phyloP scores from a whole-genome alignment of 176 grass and related monocot genomes.

The Otatea glauca region DNA sequence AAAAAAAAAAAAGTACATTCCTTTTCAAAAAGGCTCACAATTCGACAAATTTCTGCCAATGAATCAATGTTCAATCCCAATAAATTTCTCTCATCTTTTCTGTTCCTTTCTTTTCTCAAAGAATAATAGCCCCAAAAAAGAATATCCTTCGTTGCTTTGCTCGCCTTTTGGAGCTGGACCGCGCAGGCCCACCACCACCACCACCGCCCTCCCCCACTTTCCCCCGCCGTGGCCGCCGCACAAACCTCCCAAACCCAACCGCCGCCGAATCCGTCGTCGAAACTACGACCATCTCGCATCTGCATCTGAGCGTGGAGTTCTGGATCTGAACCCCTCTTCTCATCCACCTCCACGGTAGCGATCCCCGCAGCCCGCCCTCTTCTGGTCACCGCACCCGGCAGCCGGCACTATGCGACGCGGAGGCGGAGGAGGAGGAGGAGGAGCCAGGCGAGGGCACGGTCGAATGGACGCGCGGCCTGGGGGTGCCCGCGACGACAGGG shows the following conservation, averaged over 20 bases:
- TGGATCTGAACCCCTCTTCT: slow-evolving; percentile 30
- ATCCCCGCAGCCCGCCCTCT: background rate
- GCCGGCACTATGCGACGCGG: slow-evolving; percentile 36
- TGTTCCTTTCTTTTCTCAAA: too few relatives aligned
- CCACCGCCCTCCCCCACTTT: background rate
- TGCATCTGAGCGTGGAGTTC: background rate
- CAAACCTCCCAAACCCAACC: background rate
- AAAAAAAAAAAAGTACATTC: too few relatives aligned
- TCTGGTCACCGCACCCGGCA: background rate
- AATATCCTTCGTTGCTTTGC: too few relatives aligned
- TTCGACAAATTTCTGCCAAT: too few relatives aligned
- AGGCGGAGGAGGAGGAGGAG: slow-evolving; percentile 39
- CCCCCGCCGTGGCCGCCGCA: background rate
- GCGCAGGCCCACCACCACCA: too few relatives aligned
- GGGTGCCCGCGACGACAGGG: slow-evolving; percentile 28
- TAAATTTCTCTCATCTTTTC: too few relatives aligned
- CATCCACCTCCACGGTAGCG: background rate
- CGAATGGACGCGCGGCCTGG: slow-evolving; percentile 19
- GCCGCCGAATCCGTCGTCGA: background rate
- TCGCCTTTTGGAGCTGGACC: too few relatives aligned
- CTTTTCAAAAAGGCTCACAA: too few relatives aligned
- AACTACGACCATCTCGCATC: background rate
- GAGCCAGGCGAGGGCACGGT: slow-evolving; percentile 17
- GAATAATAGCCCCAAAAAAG: too few relatives aligned
- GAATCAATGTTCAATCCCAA: too few relatives aligned